Percentiles rank a stretch among this genome's conserved stretches.
Evolutionary conservation across 2,329 filamentous ascomycete genomes (phyloP).

Genomic region (Ceratocystis colombiana): DNA sequence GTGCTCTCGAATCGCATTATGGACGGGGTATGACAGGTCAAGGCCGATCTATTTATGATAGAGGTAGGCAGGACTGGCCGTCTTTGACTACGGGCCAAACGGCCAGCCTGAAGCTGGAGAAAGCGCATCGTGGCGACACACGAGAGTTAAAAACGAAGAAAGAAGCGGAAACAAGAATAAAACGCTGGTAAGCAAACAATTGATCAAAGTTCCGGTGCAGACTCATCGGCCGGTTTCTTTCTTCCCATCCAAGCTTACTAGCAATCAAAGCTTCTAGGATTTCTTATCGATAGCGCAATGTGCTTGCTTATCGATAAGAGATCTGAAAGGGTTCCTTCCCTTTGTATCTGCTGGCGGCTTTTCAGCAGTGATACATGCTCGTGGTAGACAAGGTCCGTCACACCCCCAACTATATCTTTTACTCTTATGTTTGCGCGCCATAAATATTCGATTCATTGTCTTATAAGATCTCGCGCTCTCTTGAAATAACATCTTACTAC

Average conservation of each 20-base stretch:
- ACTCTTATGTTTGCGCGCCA: background rate
- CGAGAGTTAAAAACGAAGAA: background rate
- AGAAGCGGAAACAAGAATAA: background rate
- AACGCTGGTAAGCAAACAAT: background rate
- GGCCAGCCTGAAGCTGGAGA: slow-evolving; percentile 7
- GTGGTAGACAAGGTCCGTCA: too few species aligned
- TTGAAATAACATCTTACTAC: too few species aligned
- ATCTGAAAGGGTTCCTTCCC: background rate
- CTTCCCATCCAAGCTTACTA: background rate
- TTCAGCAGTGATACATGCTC: background rate
- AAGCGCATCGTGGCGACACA: slow-evolving; percentile 1
- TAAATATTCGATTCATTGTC: too few species aligned
- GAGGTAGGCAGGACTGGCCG: background rate
- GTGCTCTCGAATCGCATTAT: slow-evolving; percentile 11
- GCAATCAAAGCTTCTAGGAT: background rate
- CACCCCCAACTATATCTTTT: too few species aligned
- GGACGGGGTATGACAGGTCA: slow-evolving; percentile 2
- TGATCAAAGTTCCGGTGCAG: background rate
- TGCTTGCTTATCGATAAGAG: slow-evolving; percentile 16
- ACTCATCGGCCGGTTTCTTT: background rate
- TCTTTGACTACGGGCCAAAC: background rate
- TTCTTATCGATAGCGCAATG: slow-evolving; percentile 17
- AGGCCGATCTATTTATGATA: background rate
- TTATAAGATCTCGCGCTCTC: too few species aligned
- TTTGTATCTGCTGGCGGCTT: background rate